Evolutionary conservation across 1,284 basidiomycete species (phyloP).

Genomic region (Schizopora paradoxa): DNA sequence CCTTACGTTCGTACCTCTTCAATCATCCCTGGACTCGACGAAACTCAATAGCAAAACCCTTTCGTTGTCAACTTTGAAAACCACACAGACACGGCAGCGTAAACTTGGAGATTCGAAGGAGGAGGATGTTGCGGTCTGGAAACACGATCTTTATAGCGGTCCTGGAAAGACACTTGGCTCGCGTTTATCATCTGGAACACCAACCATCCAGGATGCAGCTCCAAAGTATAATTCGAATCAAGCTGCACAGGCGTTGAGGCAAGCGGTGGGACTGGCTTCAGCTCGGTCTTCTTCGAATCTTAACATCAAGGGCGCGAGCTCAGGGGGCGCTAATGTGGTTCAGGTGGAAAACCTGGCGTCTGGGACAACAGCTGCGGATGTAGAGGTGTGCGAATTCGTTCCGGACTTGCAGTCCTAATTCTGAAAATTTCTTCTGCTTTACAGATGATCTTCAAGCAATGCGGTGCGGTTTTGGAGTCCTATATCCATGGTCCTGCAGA

Average conservation of each 20-base stretch:
- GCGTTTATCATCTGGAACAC: conserved; percentile 43
- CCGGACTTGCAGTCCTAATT: not conserved
- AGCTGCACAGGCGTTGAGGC: conserved; percentile 43
- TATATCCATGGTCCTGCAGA: conserved; percentile 36
- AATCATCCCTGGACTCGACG: conserved; percentile 7
- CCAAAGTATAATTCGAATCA: conserved; percentile 40
- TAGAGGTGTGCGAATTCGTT: conserved; percentile 52
- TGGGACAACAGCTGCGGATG: conserved; percentile 81
- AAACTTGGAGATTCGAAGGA: conserved; percentile 52
- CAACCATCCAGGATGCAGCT: conserved; percentile 26
- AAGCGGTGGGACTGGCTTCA: conserved; percentile 24
- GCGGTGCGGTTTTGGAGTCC: conserved; percentile 61
- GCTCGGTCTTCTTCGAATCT: conserved; percentile 30
- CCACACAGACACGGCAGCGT: conserved; percentile 28
- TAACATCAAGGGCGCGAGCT: conserved; percentile 71
- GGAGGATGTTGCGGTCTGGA: conserved; percentile 61
- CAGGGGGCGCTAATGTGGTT: conserved; percentile 57
- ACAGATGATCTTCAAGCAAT: conserved; percentile 78
- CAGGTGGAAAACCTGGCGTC: conserved; percentile 69
- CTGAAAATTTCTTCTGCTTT: not conserved
- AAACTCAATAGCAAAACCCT: conserved; percentile 5
- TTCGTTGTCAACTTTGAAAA: conserved; percentile 11
- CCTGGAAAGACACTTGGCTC: conserved; percentile 56
- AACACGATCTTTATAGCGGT: conserved; percentile 67
- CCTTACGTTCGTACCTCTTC: conserved; percentile 61